Conservation (phyloP, 306 rosid genomes). For the Clitoria ternatea region DNA sequence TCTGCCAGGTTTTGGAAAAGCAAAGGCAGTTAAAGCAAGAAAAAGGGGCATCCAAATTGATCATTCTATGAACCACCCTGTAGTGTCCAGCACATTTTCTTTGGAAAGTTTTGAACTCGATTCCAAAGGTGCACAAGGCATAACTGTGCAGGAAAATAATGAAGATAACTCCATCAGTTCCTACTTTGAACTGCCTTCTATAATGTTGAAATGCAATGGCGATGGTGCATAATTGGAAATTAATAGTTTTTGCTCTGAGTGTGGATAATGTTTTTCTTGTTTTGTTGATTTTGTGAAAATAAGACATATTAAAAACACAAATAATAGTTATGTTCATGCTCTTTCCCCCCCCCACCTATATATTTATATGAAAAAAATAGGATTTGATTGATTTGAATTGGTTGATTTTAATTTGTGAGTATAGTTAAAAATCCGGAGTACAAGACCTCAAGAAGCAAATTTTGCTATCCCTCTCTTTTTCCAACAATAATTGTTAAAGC, state of each 20-base stretch:
- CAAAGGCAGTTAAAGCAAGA: constrained; percentile 44
- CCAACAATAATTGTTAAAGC: no score
- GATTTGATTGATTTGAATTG: background rate
- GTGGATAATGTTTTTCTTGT: background rate
- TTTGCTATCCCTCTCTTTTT: background rate
- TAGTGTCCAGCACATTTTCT: constrained; percentile 69
- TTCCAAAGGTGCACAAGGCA: constrained; percentile 50
- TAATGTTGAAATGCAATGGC: constrained; percentile 33
- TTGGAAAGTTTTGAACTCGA: constrained; percentile 66
- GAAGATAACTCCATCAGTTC: constrained; percentile 54
- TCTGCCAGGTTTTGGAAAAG: constrained; percentile 61
- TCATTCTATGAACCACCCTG: constrained; percentile 19
- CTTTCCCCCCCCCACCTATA: background rate
- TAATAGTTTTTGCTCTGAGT: background rate
- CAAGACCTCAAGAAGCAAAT: no score
- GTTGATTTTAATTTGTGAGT: no score
- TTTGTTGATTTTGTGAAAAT: background rate
- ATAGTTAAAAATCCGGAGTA: no score
- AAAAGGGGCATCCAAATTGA: constrained; percentile 32
- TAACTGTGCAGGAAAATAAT: constrained; percentile 23
- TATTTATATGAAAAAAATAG: background rate
- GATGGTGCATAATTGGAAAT: constrained; percentile 38
- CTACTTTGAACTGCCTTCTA: constrained; percentile 74
- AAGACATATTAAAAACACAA: background rate
- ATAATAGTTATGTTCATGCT: background rate